Percentiles rank a stretch among this genome's conserved stretches.
phyloP scores from a whole-genome alignment of 192 early-diverging fungal species.

The Coemansia sp. region DNA sequence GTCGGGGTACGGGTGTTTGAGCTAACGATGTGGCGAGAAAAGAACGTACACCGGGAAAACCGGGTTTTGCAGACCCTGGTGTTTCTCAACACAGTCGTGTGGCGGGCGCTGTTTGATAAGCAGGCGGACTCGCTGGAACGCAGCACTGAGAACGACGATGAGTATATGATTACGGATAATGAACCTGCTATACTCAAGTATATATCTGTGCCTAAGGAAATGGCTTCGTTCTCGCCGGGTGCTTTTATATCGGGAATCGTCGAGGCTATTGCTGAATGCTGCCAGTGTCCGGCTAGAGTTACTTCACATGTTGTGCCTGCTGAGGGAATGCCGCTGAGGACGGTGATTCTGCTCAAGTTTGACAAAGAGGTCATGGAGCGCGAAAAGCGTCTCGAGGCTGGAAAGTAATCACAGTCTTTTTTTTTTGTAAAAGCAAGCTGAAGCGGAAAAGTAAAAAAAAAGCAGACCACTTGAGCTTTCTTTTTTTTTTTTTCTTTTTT shows the following conservation, averaged over 20 bases:
- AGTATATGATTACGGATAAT: conserved; percentile 99
- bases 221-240: conserved; percentile 87
- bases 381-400: conserved; percentile 68
- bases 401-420: conserved; percentile 26
- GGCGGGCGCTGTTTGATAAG: conserved; percentile 96
- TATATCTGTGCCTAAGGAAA: conserved; percentile 92
- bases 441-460: too few relatives aligned
- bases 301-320: conserved; percentile 90
- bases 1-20: conserved; percentile 89
- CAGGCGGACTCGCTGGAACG: conserved; percentile 95
- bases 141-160: conserved; percentile 94
- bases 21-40: conserved; percentile 88
- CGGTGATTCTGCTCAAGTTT: conserved; percentile 96
- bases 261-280: conserved; percentile 89
- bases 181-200: conserved; percentile 87
- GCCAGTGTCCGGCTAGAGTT: conserved; percentile 75
- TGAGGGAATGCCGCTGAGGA: conserved; percentile 83
- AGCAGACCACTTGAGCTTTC: too few relatives aligned
- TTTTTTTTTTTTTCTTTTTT: not conserved
- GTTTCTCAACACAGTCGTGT: conserved; percentile 92
- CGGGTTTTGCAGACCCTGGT: conserved; percentile 85
- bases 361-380: conserved; percentile 76
- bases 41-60: conserved; percentile 83
- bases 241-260: conserved; percentile 97
- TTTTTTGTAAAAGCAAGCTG: too few relatives aligned